Evolutionary conservation across 2,329 filamentous ascomycete species (phyloP), one percentile per base, ranked within the genome.

Genomic region (Sclerotinia borealis): DNA sequence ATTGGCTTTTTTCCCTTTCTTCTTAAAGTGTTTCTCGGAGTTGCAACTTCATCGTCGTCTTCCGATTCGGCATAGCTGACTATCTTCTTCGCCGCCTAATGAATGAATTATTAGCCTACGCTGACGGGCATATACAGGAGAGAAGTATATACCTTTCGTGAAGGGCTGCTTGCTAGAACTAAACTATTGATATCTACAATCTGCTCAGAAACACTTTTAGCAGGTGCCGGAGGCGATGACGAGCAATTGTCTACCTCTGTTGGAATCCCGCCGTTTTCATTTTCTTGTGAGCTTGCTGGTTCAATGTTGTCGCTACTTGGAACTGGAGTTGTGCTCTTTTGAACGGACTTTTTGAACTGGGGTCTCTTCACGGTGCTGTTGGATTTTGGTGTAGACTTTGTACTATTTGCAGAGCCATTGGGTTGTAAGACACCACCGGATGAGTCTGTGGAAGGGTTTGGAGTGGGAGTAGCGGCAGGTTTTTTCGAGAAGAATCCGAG

Each of bases 1-100:
- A 85, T 83, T 65, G 83, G 80, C 51, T 85, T 78, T 67, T 90
- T 89, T 0, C 76, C 66, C 58, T 66, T 78, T 73, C 64, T 78
- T 73, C 64, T 68, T 49, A 68, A 68, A 2, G 62, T 64, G 76
- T 77, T 65, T 75, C 77, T 62, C 74, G 70, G 63, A 73, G 77
- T 69, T 77, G 87, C 86, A 27, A 93, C 88, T 56, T 92, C 89
- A 15, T 91, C 89, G 59, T 92, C 89, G 51, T 91, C 89, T 50
- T 91, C 91, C 1, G 91, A 92, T 72, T 97, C 93, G 67, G 89
- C 88, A 75, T 98, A 98, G 74, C 83, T 95, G 68, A 95, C 83
- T 51, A 80, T 75, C 71, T 86, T 88, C 74, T 85, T 87, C 15
- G 79, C 81, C 81, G 54, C 54, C 54, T 58, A 86, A 43, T 37